Base-by-base conservation (phyloP, 805 yeast genomes). In the Kregervanrija pseudodelftensis region DNA sequence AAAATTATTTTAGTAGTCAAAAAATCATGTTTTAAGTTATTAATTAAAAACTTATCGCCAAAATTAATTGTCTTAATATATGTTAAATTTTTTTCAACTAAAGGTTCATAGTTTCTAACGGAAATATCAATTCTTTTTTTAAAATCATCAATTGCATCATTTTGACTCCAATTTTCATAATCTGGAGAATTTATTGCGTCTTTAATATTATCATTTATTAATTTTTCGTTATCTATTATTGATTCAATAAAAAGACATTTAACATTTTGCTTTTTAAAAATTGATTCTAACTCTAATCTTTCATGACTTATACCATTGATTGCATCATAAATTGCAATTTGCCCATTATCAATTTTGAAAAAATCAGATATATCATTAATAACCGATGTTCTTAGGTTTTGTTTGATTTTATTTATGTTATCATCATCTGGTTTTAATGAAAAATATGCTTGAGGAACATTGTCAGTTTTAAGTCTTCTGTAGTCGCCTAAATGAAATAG, bases 311-410 rank as follows among this genome's bases (percentile, higher is more conserved):
- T 67, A 5, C 93, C 95, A 61, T 93, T 93, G 41, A 93, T 85
- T 0, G 98, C 98, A 64, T 93, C 99, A 64, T 86, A 93, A 16
- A 93, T 86, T 5, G 95, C 99, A 31, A 93, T 87, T 66, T 93
- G 99, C 10, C 98, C 98, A 57, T 78, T 79, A 49, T 82, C 87
- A 30, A 75, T 74, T 50, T 77, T 75, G 63, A 87, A 88, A 56
- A 85, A 89, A 17, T 70, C 67, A 44, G 75, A 59, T 61, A 91
- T 80, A 59, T 88, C 97, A 39, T 66, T 66, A 34, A 85, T 61
- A 54, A 95, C 87, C 35, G 76, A 73, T 39, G 75, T 69, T 36
- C 83, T 71, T 16, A 90, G 74, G 49, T 72, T 66, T 35, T 71
- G 70, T 41, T 95, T 76, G 41, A 80, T 66, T 39, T 65, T 68